A percentile compares a stretch with the other conserved stretches of the same genome.
These are phyloP conservation scores for Pseudoneurospora amorphoporcata DNA, from an alignment of 495 filamentous ascomycete species.

Conservation along the genomic window DNA sequence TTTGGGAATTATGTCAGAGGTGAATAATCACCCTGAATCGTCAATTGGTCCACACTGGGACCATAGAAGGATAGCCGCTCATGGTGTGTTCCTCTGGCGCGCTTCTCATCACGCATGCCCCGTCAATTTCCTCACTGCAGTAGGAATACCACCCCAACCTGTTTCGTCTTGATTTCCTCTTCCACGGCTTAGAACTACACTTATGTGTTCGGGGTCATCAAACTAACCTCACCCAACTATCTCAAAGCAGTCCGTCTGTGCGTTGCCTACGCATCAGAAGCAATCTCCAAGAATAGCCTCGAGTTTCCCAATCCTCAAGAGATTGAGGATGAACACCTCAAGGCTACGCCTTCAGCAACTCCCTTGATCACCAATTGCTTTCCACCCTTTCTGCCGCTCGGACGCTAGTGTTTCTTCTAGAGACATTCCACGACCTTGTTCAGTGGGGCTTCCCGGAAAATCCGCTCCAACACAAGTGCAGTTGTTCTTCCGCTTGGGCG, in stretches of 20 bases:
- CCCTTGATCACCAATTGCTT: background rate
- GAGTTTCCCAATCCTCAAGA: background rate
- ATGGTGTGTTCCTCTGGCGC: background rate
- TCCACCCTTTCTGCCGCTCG: slow-evolving; percentile 11
- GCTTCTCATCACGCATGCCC: background rate
- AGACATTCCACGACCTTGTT: slow-evolving; percentile 29
- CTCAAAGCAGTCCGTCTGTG: background rate
- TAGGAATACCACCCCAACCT: background rate
- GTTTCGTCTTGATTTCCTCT: background rate
- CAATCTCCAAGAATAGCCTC: background rate
- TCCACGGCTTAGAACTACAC: background rate
- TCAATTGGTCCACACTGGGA: background rate
- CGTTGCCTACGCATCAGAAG: background rate
- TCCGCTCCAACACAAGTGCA: slow-evolving; percentile 1
- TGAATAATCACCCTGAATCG: background rate
- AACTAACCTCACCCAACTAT: background rate
- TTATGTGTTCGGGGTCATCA: background rate
- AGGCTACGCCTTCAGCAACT: background rate
- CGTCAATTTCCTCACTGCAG: background rate
- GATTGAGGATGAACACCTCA: background rate
- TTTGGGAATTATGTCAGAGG: background rate
- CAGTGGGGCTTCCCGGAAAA: slow-evolving; percentile 17
- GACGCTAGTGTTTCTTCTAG: slow-evolving; percentile 25
- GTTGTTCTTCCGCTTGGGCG: slow-evolving; percentile 2
- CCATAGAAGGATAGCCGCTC: background rate